Evolutionary conservation across 768 basidiomycete genomes (phyloP), one percentile per base, ranked within the genome.

Genomic region (Polyporus arcularius): DNA sequence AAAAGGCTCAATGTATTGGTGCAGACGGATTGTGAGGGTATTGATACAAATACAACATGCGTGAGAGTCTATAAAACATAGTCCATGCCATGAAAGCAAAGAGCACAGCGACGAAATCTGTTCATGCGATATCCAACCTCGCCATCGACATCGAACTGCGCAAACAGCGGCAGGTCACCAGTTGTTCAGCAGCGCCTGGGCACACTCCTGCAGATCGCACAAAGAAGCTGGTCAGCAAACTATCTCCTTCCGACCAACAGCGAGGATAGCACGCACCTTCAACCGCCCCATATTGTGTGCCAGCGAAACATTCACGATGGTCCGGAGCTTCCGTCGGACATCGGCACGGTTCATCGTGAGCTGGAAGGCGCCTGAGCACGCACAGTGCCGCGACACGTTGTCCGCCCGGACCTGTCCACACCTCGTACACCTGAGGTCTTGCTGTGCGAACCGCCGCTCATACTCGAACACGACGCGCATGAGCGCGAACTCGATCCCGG

Each of bases 351-450:
- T 88, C 55, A 90, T 69, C 15, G 87, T 90, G 43, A 90, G 79
- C 62, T 85, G 81, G 72, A 90, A 97, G 1, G 86, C 75, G 12
- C 95, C 96, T 16, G 96, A 97, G 72, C 97, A 98, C 30, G 83
- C 80, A 71, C 96, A 98, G 57, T 88, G 89, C 61, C 85, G 77
- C 16, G 92, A 87, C 18, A 98, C 81, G 70, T 94, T 95, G 70
- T 96, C 93, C 49, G 89, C 84, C 64, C 92, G 94, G 61, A 97
- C 85, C 75, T 95, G 93, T 71, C 90, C 86, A 77, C 97, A 99
- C 67, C 90, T 95, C 8, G 78, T 74, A 71, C 97, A 99, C 10
- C 86, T 82, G 62, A 98, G 76, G 71, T 99, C 97, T 73, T 98
- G 95, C 69, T 95, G 89, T 31, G 90, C 83, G 67, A 90, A 94